Evolutionary conservation across 768 basidiomycete genomes (phyloP), one percentile per base, ranked within the genome.

Genomic region (Suillus americanus): DNA sequence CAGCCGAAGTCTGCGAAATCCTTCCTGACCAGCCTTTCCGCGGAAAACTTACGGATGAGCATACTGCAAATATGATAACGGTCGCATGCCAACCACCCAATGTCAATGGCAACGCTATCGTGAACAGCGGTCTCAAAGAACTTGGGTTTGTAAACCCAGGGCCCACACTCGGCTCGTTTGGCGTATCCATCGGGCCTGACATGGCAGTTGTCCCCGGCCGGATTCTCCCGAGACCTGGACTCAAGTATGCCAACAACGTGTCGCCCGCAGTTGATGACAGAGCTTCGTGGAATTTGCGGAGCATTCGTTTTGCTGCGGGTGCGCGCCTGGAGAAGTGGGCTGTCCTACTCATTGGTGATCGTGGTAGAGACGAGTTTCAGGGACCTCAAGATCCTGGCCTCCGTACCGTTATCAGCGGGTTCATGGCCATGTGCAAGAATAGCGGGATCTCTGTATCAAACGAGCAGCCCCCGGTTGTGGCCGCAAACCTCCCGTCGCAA

Each of bases 271-370:
- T 84, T 25, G 81, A 84, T 65, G 79, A 84, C 0, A 75, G 70
- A 57, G 85, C 84, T 38, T 80, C 82, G 55, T 85, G 84, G 84
- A 86, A 86, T 65, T 70, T 86, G 56, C 75, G 83, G 55, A 80
- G 82, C 51, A 81, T 76, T 82, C 85, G 83, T 68, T 94, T 94
- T 70, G 77, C 85, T 3, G 75, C 72, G 30, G 89, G 90, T 12
- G 86, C 80, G 8, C 75, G 69, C 16, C 74, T 94, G 57, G 78
- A 79, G 28, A 84, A 83, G 28, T 92, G 91, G 90, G 84, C 81
- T 1, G 88, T 92, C 13, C 77, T 94, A 16, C 77, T 92, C 50
- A 85, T 94, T 67, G 77, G 80, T 63, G 91, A 92, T 67, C 79
- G 82, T 14, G 81, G 80, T 60, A 30, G 84, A n/a, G 84, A 86